These are phyloP conservation scores for Paracamarosporium sp. DNA, from an alignment of 2,329 filamentous ascomycete genomes.

Conservation along the genomic window DNA sequence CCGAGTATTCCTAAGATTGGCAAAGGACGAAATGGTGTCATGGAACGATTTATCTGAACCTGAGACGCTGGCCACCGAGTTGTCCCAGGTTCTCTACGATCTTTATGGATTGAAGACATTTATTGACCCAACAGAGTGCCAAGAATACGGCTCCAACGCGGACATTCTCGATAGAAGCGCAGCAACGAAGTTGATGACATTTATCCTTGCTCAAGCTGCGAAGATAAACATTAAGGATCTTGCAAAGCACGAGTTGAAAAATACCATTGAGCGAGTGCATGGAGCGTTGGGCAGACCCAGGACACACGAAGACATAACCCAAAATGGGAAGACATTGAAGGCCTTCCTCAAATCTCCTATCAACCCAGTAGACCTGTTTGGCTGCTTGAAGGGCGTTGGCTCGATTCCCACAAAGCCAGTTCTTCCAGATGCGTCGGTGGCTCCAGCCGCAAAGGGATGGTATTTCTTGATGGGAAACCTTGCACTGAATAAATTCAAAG, in stretches of 20 bases:
- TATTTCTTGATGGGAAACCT: constrained; percentile 91
- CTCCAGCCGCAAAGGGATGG: constrained; percentile 83
- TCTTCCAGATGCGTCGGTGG: constrained; percentile 67
- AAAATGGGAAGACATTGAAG: constrained; percentile 84
- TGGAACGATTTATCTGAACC: constrained; percentile 79
- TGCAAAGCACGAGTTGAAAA: constrained; percentile 87
- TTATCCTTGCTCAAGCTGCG: constrained; percentile 80
- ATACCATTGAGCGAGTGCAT: constrained; percentile 91
- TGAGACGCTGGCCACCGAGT: constrained; percentile 70
- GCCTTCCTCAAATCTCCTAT: constrained; percentile 84
- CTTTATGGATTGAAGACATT: constrained; percentile 48
- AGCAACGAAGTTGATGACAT: constrained; percentile 81
- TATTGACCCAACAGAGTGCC: constrained; percentile 40
- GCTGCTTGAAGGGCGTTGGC: constrained; percentile 79
- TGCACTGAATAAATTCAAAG: constrained; percentile 83
- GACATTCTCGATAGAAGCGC: constrained; percentile 80
- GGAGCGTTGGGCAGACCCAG: constrained; percentile 80
- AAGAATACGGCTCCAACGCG: constrained; percentile 76
- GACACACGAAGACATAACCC: constrained; percentile 78
- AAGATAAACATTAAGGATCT: constrained; percentile 90
- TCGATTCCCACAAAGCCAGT: constrained; percentile 52
- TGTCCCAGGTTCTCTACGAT: constrained; percentile 68
- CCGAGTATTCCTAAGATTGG: constrained; percentile 86
- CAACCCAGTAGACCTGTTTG: constrained; percentile 79
- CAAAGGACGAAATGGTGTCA: constrained; percentile 83